These are phyloP conservation scores for Pythium aristosporum DNA, from an alignment of 352 stramenopile species.

Conservation along the genomic window DNA sequence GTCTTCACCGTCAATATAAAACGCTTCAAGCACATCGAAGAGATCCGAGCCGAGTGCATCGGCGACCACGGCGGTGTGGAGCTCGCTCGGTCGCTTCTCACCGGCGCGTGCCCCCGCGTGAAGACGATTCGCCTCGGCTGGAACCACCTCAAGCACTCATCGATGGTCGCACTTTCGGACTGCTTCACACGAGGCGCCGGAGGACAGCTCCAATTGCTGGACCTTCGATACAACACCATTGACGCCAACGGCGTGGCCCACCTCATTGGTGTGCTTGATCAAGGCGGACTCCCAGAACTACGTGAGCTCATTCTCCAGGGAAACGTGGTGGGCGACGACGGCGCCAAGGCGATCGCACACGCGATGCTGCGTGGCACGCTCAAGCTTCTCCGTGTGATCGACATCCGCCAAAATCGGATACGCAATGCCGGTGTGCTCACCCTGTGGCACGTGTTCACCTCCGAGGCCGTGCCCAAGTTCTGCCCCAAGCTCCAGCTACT, in stretches of 20 bases:
- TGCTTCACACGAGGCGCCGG: slow-evolving; percentile 56
- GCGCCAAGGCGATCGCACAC: slow-evolving; percentile 52
- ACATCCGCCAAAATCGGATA: slow-evolving; percentile 67
- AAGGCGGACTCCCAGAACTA: slow-evolving; percentile 52
- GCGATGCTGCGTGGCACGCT: slow-evolving; percentile 56
- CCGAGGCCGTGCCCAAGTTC: slow-evolving; percentile 43
- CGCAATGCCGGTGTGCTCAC: slow-evolving; percentile 54
- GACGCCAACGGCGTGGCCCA: slow-evolving; percentile 38
- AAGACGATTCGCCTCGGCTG: slow-evolving; percentile 58
- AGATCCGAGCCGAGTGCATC: slow-evolving; percentile 57
- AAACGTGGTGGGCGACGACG: slow-evolving; percentile 61
- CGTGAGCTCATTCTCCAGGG: slow-evolving; percentile 49
- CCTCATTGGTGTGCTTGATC: slow-evolving; percentile 46
- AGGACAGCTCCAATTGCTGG: slow-evolving; percentile 50
- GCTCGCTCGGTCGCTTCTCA: slow-evolving; percentile 59
- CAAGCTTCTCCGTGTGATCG: slow-evolving; percentile 37
- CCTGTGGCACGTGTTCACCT: slow-evolving; percentile 73
- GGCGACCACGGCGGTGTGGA: slow-evolving; percentile 55
- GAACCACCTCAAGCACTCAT: slow-evolving; percentile 64
- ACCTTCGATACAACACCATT: slow-evolving; percentile 67
- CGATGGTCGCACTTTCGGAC: slow-evolving; percentile 48
- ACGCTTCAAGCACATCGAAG: slow-evolving; percentile 68
- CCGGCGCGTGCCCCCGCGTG: slow-evolving; percentile 60
- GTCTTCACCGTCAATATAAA: slow-evolving; percentile 78
- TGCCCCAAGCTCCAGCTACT: slow-evolving; percentile 63